Evolutionary conservation across 1,139 yeast species (phyloP).

Genomic region (Taiozyma sp.): DNA sequence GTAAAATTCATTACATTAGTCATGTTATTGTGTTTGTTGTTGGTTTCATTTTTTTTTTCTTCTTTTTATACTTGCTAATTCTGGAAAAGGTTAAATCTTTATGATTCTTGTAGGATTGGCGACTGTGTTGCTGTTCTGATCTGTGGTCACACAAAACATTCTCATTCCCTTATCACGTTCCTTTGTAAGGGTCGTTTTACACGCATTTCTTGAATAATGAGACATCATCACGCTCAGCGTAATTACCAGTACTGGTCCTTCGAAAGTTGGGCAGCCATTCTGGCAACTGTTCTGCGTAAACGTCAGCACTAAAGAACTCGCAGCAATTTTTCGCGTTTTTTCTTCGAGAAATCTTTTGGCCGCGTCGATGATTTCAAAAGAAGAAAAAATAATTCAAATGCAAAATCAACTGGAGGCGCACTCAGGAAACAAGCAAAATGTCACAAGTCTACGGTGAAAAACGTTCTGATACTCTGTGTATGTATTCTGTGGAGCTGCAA

Average conservation of each 20-base stretch:
- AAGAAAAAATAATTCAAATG: background rate
- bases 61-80: background rate
- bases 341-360: background rate
- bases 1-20: background rate
- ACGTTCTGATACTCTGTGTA: constrained; percentile 81
- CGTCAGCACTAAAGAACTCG: constrained; percentile 3
- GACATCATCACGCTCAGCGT: background rate
- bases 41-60: background rate
- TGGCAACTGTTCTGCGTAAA: constrained; percentile 2
- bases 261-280: background rate
- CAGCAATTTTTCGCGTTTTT: constrained; percentile 4
- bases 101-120: background rate
- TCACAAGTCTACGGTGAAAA: constrained; percentile 58
- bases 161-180: no score
- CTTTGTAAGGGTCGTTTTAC: no score
- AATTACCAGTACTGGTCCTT: background rate
- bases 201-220: no score
- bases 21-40: background rate
- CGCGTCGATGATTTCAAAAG: constrained; percentile 1
- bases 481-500: constrained; percentile 12
- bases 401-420: background rate
- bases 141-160: background rate
- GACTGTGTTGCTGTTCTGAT: background rate
- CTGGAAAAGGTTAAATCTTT: background rate
- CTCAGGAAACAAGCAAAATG: constrained; percentile 28